Base-by-base conservation (phyloP, 345 rosid species). In the Lepidium sativum region DNA sequence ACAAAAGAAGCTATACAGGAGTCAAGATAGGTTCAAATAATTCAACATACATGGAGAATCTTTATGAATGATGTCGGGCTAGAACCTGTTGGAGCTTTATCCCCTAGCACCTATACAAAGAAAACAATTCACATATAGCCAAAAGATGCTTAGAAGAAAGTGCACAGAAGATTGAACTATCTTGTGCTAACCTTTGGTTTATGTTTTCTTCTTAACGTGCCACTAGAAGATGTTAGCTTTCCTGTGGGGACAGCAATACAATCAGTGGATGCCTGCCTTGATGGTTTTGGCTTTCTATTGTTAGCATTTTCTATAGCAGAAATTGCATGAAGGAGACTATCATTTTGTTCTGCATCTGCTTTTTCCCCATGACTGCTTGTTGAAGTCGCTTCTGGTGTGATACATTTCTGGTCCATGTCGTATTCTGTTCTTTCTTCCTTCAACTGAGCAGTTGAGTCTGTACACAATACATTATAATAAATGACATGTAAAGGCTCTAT, bases 391-490 rank as follows among this genome's bases (percentile, higher is more conserved):
- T 86, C 94, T 20, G 83, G 87, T 20, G 74, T 67, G 41, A 73
- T 55, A 64, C 78, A 70, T 74, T 78, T 88, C 54, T 78, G 83
- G 54, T 84, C 89, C 61, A 68, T 54, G 65, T 82, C 80, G 50
- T 60, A 61, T 9, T 70, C 60, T 10, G 71, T 73, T 68, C 65
- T 82, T 62, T 84, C 96, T 61, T 84, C 96, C 73, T 82, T 84
- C 77, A 84, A 78, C 76, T 75, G 90, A 61, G 68, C 78, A 60
- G 87, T 80, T 54, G 84, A 82, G 80, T 90, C 97, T 88, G 77
- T 23, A 75, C 14, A 68, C 57, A 79, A 49, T 66, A 41, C 17
- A 55, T 51, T 54, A 63, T 29, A 39, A 37, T 31, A 53, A 29
- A 56, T 38, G 32, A 57, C 32, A 48, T 41, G 49, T 11, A 35